Evolutionary conservation across 1,284 basidiomycete species (phyloP).

Genomic region (Thelephora terrestris): DNA sequence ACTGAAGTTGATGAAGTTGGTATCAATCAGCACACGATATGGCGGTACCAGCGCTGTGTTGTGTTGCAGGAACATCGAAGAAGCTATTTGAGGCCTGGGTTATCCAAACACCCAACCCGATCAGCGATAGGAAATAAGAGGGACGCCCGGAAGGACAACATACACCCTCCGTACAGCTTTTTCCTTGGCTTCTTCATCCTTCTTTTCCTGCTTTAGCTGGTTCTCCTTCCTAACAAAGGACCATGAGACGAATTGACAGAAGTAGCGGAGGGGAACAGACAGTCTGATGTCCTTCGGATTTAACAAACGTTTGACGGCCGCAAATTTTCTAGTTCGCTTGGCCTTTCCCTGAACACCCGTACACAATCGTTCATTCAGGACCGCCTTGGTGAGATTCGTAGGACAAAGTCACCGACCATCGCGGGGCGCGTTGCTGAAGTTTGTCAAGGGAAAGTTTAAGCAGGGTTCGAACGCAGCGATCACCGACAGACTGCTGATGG

Average conservation of each 20-base stretch:
- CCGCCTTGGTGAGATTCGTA: background rate
- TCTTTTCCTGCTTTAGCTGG: conserved; percentile 68
- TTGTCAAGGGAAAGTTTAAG: too few relatives aligned
- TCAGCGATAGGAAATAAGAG: conserved; percentile 16
- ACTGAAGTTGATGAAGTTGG: conserved; percentile 99
- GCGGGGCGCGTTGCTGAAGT: background rate
- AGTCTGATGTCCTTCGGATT: conserved; percentile 92
- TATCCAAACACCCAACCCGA: conserved; percentile 8
- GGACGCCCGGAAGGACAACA: conserved; percentile 19
- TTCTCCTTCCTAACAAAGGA: conserved; percentile 58
- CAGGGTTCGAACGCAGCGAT: too few relatives aligned
- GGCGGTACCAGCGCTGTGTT: conserved; percentile 95
- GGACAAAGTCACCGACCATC: background rate
- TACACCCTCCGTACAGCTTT: conserved; percentile 66
- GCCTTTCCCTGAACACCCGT: conserved; percentile 72
- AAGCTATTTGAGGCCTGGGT: conserved; percentile 68
- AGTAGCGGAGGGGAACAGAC: conserved; percentile 40
- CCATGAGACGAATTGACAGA: background rate
- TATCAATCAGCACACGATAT: conserved; percentile 96
- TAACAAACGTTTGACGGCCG: conserved; percentile 88
- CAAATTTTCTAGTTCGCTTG: conserved; percentile 93
- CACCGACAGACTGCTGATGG: too few relatives aligned
- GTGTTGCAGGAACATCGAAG: conserved; percentile 91
- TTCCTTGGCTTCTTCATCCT: conserved; percentile 64
- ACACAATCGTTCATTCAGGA: background rate